phyloP scores from a whole-genome alignment of 306 rosid species.

The Lathyrus oleraceus region DNA sequence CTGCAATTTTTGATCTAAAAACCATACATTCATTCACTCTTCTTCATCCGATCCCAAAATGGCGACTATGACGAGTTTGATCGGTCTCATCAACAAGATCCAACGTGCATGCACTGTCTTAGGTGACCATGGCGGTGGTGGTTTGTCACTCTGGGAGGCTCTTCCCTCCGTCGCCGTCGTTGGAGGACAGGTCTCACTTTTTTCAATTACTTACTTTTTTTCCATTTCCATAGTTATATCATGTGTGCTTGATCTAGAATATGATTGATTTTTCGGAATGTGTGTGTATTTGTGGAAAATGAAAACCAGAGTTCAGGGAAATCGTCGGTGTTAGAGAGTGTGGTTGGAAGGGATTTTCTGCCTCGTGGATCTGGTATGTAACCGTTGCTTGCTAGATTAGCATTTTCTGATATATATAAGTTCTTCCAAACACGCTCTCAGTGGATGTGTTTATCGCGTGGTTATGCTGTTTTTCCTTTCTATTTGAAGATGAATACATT shows the following conservation, averaged over 20 bases:
- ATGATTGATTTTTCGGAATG: neutral
- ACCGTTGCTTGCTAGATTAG: neutral
- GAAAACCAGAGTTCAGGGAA: conserved; percentile 82
- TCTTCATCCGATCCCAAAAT: conserved; percentile 37
- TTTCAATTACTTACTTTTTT: no score
- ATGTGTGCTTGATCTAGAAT: neutral
- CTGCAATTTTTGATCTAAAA: neutral
- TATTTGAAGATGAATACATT: conserved; percentile 5
- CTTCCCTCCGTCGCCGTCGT: conserved; percentile 99
- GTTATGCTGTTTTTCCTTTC: neutral
- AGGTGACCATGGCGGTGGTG: conserved; percentile 97
- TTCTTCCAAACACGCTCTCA: neutral
- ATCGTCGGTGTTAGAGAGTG: conserved; percentile 96
- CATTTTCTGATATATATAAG: neutral
- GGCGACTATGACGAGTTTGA: conserved; percentile 99
- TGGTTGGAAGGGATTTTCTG: conserved; percentile 94
- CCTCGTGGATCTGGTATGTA: conserved; percentile 97
- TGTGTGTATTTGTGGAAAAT: neutral
- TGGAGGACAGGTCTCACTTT: conserved; percentile 82
- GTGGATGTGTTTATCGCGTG: neutral
- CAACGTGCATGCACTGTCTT: conserved; percentile 95
- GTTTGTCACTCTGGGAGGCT: conserved; percentile 99
- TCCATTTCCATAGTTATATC: neutral
- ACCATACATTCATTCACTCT: neutral
- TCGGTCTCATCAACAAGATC: conserved; percentile 92